Base-by-base conservation (phyloP, 192 early-diverging fungal species). In the Podila verticillata region DNA sequence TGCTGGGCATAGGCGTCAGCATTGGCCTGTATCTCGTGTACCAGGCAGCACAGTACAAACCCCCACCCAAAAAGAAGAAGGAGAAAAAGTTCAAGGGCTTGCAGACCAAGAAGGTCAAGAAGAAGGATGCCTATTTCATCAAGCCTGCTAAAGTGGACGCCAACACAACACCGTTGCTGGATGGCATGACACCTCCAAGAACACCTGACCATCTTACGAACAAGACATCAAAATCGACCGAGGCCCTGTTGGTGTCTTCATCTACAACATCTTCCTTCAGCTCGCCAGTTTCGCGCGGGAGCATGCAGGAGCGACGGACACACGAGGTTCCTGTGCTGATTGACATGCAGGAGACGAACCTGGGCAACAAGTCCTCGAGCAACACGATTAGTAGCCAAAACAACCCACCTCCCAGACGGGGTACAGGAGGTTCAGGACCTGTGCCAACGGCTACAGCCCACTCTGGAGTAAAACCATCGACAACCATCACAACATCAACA, bases 41-140 rank as follows among this genome's bases (percentile, higher is more conserved):
- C 49, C n/a, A 60, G 36, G 70, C 70, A 7, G 59, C 77, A 17
- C 65, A 72, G 31, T 80, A 80, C 48, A 63, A 58, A 2, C 39
- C 64, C 12, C 68, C 75, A 35, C 63, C 56, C 19, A 74, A 74
- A 59, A 56, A 4, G 22, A 26, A 57, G 31, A 65, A 66, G 44
- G 22, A 10, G 22, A 28, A 30, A 36, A 29, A 30, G 51, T 22
- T 31, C 15, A n/a, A 54, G 7, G 47, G 34, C 9, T 28, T 78
- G 8, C 62, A 62, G 32, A 57, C 17, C 0, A 70, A 60, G 34
- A 78, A 66, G 58, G 57, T 70, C 68, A 78, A 70, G 49, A 65
- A 36, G 22, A 58, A 48, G 32, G 51, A 78, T 6, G 75, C 74
- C 2, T 75, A 65, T 20, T 69, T 28, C 44, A 30, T n/a, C n/a